Evolutionary conservation across 805 yeast species (phyloP).

Genomic region (Yamadazyma akitaensis): DNA sequence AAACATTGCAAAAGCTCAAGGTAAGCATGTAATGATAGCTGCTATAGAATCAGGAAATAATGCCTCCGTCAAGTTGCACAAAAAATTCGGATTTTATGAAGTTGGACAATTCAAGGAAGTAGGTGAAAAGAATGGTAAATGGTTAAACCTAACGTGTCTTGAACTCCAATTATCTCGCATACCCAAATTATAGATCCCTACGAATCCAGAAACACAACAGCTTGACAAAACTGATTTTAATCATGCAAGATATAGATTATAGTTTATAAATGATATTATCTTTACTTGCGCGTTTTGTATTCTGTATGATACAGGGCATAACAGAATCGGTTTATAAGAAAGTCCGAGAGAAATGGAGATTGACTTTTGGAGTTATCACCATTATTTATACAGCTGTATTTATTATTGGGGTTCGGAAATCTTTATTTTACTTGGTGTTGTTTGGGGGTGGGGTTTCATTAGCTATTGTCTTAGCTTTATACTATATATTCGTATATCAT

Average conservation of each 20-base stretch:
- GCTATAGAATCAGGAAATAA: slow-evolving; percentile 2
- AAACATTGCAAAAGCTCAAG: slow-evolving; percentile 1
- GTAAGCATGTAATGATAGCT: slow-evolving; percentile 3
- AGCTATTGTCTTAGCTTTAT: neutral
- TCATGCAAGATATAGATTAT: neutral
- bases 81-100: slow-evolving; percentile 2
- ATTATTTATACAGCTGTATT: neutral
- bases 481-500: slow-evolving; percentile 6
- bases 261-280: neutral
- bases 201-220: neutral
- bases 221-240: too few species aligned
- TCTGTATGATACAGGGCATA: neutral
- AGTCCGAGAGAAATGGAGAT: neutral
- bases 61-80: neutral
- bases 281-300: neutral
- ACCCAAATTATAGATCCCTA: neutral
- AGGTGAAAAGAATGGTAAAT: slow-evolving; percentile 1
- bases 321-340: neutral
- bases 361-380: neutral
- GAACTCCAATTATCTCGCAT: neutral
- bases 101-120: slow-evolving; percentile 3
- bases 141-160: slow-evolving; percentile 6
- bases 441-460: slow-evolving; percentile 1
- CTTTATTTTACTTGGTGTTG: neutral
- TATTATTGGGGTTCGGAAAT: neutral